These are phyloP conservation scores for Penicillium nordicum DNA, from an alignment of 2,329 filamentous ascomycete genomes.

Conservation along the genomic window DNA sequence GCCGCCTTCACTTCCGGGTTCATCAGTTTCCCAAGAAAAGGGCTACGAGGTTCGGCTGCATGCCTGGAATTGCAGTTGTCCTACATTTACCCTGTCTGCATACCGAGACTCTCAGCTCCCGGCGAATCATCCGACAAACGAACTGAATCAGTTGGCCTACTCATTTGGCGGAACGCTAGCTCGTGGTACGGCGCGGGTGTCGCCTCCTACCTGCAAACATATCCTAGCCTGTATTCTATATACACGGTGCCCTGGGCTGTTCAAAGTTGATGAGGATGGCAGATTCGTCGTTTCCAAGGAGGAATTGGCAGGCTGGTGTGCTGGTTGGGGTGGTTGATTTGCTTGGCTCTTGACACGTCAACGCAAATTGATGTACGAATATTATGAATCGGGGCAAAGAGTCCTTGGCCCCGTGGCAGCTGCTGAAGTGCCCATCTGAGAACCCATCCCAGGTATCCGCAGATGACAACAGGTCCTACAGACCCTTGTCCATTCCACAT, in stretches of 20 bases:
- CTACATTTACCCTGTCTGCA: conserved; percentile 72
- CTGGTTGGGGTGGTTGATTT: conserved; percentile 42
- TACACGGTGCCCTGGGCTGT: conserved; percentile 59
- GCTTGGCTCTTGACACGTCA: not conserved
- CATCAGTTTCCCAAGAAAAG: conserved; percentile 27
- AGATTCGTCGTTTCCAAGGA: conserved; percentile 53
- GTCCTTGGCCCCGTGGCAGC: not conserved
- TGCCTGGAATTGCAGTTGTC: conserved; percentile 88
- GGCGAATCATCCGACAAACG: not conserved
- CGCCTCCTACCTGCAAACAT: conserved; percentile 70
- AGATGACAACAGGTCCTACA: not conserved
- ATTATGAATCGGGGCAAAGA: not conserved
- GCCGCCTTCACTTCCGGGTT: conserved; percentile 20
- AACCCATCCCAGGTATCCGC: not conserved
- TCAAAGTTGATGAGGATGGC: conserved; percentile 57
- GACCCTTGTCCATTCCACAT: not conserved
- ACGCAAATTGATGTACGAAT: not conserved
- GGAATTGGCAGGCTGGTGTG: conserved; percentile 70
- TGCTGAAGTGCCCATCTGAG: not conserved
- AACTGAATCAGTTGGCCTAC: conserved; percentile 16
- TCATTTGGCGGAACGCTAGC: conserved; percentile 40
- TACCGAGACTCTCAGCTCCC: conserved; percentile 49
- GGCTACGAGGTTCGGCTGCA: conserved; percentile 68
- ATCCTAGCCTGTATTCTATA: conserved; percentile 77
- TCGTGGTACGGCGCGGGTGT: conserved; percentile 14